Evolutionary conservation across 495 filamentous ascomycete genomes (phyloP), one percentile per base, ranked within the genome.

Genomic region (Daldinia vernicosa): DNA sequence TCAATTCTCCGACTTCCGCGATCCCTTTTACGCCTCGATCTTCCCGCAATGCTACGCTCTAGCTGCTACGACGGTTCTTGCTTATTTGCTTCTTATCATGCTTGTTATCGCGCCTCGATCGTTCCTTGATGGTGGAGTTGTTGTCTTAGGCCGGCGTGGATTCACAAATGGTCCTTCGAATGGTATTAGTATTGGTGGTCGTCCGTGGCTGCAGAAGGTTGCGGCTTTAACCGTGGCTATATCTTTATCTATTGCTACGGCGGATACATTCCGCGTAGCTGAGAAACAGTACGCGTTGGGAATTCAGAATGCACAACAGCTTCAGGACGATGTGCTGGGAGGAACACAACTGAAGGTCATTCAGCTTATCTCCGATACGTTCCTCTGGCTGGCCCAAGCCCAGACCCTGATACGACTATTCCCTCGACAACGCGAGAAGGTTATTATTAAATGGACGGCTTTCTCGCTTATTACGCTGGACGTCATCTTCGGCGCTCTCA

Each of bases 391-490:
- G 60, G 95, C 95, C 1, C 95, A 99, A 80, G 94, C 96, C 0
- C 95, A 99, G 78, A 99, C 95, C 0, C 82, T 99, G 53, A 97
- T 99, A 75, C 89, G 95, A 53, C 82, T 99, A 0, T 99, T 99
- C 74, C 96, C 96, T 17, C 91, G 95, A 27, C 94, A 98, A 74
- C 93, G 96, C 69, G 95, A 99, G 78, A 98, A 98, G 80, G 88
- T 98, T 22, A 91, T 98, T 75, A 99, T 99, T 81, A 98, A 98
- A 81, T 99, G 95, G 95, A 91, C 93, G 8, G 95, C 94, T 1
- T 97, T 98, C 79, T 92, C 91, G 5, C 86, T 99, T 50, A 97
- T 99, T 69, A 85, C 93, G 2, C 83, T 98, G 28, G 95, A 98
- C 74, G 91, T 93, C 6, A 89, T 92, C 1, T 99, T 99, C 74